Percentiles rank a stretch among this genome's conserved stretches.
Conservation (phyloP, 441 rosid species). For the Melastoma candidum region DNA sequence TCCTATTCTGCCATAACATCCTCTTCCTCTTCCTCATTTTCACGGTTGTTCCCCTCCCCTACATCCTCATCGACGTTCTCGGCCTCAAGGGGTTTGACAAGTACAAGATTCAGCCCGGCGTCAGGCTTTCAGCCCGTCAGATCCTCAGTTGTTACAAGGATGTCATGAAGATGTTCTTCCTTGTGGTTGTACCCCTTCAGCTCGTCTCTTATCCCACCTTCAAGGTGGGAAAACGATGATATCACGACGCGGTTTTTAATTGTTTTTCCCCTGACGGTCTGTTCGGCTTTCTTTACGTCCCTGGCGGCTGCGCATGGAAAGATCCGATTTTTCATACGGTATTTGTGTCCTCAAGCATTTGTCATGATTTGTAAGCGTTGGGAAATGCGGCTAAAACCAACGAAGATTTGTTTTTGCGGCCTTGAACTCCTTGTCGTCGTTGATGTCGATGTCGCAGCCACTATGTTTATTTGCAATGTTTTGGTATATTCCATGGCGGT, state of each 20-base stretch:
- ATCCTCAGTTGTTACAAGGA: constrained; percentile 64
- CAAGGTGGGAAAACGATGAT: constrained; percentile 30
- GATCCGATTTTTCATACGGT: background rate
- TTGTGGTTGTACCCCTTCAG: constrained; percentile 79
- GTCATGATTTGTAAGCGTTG: too few species aligned
- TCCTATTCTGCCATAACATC: constrained; percentile 74
- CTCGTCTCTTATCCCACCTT: constrained; percentile 70
- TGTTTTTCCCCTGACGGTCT: too few species aligned
- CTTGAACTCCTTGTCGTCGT: too few species aligned
- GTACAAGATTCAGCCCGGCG: constrained; percentile 92
- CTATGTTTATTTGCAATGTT: too few species aligned
- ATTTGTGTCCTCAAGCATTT: too few species aligned
- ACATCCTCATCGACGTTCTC: constrained; percentile 38
- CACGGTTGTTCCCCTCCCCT: constrained; percentile 62
- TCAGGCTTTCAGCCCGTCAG: constrained; percentile 39
- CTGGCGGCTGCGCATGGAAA: background rate
- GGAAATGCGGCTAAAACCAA: too few species aligned
- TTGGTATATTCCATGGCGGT: too few species aligned
- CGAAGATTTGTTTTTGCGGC: too few species aligned
- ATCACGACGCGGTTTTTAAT: too few species aligned
- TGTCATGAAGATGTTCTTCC: constrained; percentile 67
- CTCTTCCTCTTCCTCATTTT: constrained; percentile 60
- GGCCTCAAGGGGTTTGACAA: constrained; percentile 39
- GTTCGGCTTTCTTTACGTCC: too few species aligned
- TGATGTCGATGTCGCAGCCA: too few species aligned